These are phyloP conservation scores for Penicillium sp. DNA, from an alignment of 2,329 filamentous ascomycete species.

Conservation along the genomic window DNA sequence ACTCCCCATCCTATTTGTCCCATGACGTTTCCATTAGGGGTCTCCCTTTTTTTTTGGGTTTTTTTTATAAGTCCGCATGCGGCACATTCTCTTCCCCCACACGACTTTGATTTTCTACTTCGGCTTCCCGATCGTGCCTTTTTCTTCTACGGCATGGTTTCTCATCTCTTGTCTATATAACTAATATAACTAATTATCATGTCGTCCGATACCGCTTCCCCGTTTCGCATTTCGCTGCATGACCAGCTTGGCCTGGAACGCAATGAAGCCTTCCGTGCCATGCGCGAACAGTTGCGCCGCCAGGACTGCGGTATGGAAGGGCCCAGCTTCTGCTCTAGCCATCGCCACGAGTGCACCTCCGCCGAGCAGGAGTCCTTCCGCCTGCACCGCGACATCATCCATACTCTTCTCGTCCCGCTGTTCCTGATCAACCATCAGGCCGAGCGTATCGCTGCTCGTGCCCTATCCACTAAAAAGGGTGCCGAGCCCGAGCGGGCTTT, in stretches of 20 bases:
- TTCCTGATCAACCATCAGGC: slow-evolving; percentile 54
- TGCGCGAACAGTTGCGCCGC: slow-evolving; percentile 33
- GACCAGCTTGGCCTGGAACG: slow-evolving; percentile 30
- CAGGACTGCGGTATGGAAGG: slow-evolving; percentile 34
- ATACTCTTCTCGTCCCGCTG: slow-evolving; percentile 55
- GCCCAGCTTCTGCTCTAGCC: slow-evolving; percentile 37
- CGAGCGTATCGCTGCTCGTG: slow-evolving; percentile 48
- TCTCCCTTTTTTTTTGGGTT: background rate
- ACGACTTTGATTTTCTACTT: background rate
- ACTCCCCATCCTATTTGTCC: slow-evolving; percentile 3
- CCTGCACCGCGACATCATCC: slow-evolving; percentile 55
- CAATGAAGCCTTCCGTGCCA: slow-evolving; percentile 33
- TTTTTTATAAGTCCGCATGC: slow-evolving; percentile 14
- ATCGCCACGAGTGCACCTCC: slow-evolving; percentile 29
- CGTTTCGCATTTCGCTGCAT: slow-evolving; percentile 33
- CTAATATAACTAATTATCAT: background rate
- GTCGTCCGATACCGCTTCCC: slow-evolving; percentile 21
- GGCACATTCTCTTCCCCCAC: slow-evolving; percentile 5
- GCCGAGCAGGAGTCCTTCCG: slow-evolving; percentile 37
- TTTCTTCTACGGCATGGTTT: background rate
- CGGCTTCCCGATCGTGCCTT: background rate
- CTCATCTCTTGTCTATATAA: too few species aligned
- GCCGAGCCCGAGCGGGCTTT: slow-evolving; percentile 56
- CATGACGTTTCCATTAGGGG: slow-evolving; percentile 26
- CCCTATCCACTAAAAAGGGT: slow-evolving; percentile 45